Base-by-base conservation (phyloP, 306 rosid species). In the Cucurbita maxima region DNA sequence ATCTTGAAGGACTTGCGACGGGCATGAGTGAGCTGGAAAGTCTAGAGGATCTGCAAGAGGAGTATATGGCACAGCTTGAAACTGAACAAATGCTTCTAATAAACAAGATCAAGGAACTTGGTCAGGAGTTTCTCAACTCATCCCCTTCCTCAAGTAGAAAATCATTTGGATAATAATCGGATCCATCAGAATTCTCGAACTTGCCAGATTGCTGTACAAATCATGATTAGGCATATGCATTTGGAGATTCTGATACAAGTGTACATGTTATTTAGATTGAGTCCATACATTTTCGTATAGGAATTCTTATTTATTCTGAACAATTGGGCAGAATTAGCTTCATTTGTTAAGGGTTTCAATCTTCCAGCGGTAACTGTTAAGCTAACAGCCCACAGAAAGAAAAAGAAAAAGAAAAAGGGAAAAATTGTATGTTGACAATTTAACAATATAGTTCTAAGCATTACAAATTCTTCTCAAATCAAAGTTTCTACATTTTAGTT, bases 21-120 rank as follows among this genome's bases (percentile, higher is more conserved):
- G 55, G 81, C 22, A 72, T 95, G 85, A 79, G 81, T 53, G 97
- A 95, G 79, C 82, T 95, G 45, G 91, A 89, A 84, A 82, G 88
- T 45, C 77, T 89, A 0, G 96, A 91, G 80, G 92, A 88, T 47
- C 76, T 84, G 36, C 99, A 87, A 58, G 96, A 86, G 81, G 92
- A 82, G 16, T 91, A 91, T 77, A 86, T 91, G 87, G 75, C n/a
- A 22, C 96, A 89, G 76, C 78, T 95, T 11, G 97, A 95, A 80
- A 91, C 86, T 1, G 99, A 91, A 79, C 99, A 91, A 73, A 78
- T 74, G 85, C 92, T 91, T 71, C 96, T 95, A 53, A 85, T 95
- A 13, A 84, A 87, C 89, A 95, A 91, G 82, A 80, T 91, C 70
- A 88, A 80, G 85, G 96, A 89, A 74, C 90, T 95, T 45, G 99